Conservation (phyloP, 257 asterid species). For the Solanum infundibuliforme region DNA sequence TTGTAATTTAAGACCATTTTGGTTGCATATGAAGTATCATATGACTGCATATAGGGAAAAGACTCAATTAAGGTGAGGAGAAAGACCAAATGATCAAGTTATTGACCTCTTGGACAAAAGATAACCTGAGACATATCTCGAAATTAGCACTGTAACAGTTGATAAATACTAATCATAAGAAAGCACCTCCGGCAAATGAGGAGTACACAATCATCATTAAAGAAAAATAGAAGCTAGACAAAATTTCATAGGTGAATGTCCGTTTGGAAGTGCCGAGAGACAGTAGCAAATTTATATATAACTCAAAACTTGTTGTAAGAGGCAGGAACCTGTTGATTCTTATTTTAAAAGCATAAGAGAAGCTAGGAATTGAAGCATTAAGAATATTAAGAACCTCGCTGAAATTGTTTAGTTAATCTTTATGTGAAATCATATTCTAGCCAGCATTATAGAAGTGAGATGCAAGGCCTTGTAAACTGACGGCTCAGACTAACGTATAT, state of each 20-base stretch:
- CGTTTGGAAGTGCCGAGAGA: neutral
- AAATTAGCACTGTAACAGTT: neutral
- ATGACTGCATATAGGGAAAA: neutral
- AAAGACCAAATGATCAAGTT: neutral
- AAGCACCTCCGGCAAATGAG: neutral
- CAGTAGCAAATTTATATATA: neutral
- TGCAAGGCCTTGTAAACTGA: neutral
- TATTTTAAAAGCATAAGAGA: neutral
- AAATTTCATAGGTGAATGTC: neutral
- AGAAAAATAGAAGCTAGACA: neutral
- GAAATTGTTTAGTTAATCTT: neutral
- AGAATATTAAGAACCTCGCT: neutral
- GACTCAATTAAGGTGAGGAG: neutral
- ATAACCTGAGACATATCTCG: neutral
- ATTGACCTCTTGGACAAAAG: neutral
- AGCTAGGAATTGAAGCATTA: neutral
- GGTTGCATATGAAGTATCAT: neutral
- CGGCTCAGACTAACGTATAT: neutral
- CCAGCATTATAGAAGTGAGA: neutral
- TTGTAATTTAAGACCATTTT: neutral
- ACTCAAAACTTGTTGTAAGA: neutral
- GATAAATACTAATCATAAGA: neutral
- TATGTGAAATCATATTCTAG: neutral
- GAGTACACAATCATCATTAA: neutral
- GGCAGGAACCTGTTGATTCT: neutral